phyloP scores from a whole-genome alignment of 495 filamentous ascomycete species.

The Collariella sp. region DNA sequence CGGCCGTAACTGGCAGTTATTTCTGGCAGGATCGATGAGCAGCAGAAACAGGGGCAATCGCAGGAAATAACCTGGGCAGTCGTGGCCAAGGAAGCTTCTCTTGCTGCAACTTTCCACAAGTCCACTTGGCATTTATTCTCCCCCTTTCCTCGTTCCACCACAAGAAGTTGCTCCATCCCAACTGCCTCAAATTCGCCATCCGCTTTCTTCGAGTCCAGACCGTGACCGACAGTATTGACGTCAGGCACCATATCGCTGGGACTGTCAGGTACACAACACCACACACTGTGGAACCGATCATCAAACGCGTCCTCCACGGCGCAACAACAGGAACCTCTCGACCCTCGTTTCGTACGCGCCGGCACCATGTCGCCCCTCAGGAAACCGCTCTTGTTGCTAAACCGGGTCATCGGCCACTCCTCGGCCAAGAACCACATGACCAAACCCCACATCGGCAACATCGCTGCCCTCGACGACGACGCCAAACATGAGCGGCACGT shows the following conservation, averaged over 20 bases:
- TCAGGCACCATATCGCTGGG: too few relatives aligned
- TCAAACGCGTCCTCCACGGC: too few relatives aligned
- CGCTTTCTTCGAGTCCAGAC: neutral
- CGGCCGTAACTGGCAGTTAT: neutral
- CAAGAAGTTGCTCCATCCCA: neutral
- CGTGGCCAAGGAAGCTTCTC: neutral
- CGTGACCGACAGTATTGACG: neutral
- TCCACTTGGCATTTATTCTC: neutral
- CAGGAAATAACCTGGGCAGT: neutral
- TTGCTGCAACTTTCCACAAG: neutral
- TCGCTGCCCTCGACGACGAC: constrained; percentile 37
- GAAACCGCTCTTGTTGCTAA: constrained; percentile 37
- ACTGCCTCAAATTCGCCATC: neutral
- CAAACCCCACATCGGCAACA: constrained; percentile 39
- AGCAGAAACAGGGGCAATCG: neutral
- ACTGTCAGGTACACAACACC: too few relatives aligned
- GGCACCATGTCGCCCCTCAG: constrained; percentile 33
- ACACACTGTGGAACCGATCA: too few relatives aligned
- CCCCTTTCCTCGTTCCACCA: neutral
- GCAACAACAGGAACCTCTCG: neutral
- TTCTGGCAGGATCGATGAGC: neutral
- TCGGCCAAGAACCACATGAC: constrained; percentile 40
- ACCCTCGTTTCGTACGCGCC: neutral
- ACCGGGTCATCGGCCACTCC: constrained; percentile 36
- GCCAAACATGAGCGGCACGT: constrained; percentile 42